Base-by-base conservation (phyloP, 768 basidiomycete species). In the Serendipita sp. region DNA sequence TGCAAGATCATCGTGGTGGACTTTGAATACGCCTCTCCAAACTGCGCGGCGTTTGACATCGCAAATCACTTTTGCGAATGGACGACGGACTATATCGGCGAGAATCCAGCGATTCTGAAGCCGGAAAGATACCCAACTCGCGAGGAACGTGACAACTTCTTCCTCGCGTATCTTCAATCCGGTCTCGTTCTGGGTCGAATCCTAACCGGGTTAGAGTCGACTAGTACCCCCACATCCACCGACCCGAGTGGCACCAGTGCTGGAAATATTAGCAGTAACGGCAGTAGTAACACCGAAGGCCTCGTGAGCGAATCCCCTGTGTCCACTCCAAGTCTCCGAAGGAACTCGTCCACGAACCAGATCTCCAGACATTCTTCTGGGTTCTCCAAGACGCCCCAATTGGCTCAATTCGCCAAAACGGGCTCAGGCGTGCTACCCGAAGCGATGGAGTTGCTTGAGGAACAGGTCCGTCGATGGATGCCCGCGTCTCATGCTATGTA, bases 21-120 rank as follows among this genome's bases (percentile, higher is more conserved):
- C 75, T 98, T 97, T 72, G 96, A 99, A 75, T 99, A 99, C 71
- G 91, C 95, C 13, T 80, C 86, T 0, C 87, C 89, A 3, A 98
- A 97, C 71, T 87, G 94, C 29, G 84, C 92, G 2, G 89, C 91
- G 2, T 96, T 85, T 74, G 96, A 99, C 72, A 93, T 99, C 68
- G 95, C 88, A 64, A 95, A 95, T 73, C 92, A 95, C 73, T 96
- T 94, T 75, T 87, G 90, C 71, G 96, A 98, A 75, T 98, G 96
- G 95, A 90, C 89, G 18, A 86, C 91, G 15, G 80, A 96, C 74
- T 98, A 98, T 73, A 86, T 89, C 71, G 78, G 77, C 43, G 70
- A 80, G 3, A 80, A 77, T 0, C 88, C 90, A 6, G 86, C 90
- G 71, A 64, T 86, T 62, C 82, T 89, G 48, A 75, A 83, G 67